Evolutionary conservation across 768 basidiomycete genomes (phyloP), one percentile per base, ranked within the genome.

Genomic region (Hypholoma sublateritium): DNA sequence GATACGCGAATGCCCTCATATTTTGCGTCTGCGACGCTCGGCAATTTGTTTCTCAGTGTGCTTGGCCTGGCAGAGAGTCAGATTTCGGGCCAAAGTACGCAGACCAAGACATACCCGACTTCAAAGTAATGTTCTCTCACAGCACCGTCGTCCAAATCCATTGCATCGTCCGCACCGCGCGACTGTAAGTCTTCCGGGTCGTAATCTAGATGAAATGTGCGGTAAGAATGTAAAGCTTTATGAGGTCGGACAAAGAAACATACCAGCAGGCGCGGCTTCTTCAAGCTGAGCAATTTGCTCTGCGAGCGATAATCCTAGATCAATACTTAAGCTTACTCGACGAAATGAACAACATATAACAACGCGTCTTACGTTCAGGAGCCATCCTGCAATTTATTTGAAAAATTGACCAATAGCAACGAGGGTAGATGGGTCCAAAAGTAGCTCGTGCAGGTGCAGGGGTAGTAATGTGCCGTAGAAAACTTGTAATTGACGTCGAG

Each of bases 261-360:
- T 65, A 88, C 93, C 90, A 36, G 77, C 72, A 48, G 89, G 89
- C 11, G 85, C 80, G 19, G 86, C 73, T 50, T 90, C 83, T 46
- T 91, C 82, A 22, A 98, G 83, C 66, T 88, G 81, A 36, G 88
- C 88, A 41, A 97, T 84, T 67, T 96, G 93, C 67, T 95, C 83
- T 3, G 84, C 86, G 22, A 91, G 79, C 3, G 88, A 85, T 35
- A 88, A 69, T 17, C 76, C 77, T 80, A 50, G 25, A 19, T 32
- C n/a, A 13, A 16, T n/a, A 25, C 28, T n/a, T 21, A 22, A 39
- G 39, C 8, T 45, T 25, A 36, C 25, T 34, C 28, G 34, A 32
- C 9, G 28, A 2, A 3, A 32, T 32, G 28, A 32, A 9, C 28
- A 32, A 32, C 28, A 32, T 5, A 6, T 1, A 32, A 5, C 28